These are phyloP conservation scores for Scytalidium sp. DNA, from an alignment of 2,329 filamentous ascomycete genomes.

Conservation along the genomic window DNA sequence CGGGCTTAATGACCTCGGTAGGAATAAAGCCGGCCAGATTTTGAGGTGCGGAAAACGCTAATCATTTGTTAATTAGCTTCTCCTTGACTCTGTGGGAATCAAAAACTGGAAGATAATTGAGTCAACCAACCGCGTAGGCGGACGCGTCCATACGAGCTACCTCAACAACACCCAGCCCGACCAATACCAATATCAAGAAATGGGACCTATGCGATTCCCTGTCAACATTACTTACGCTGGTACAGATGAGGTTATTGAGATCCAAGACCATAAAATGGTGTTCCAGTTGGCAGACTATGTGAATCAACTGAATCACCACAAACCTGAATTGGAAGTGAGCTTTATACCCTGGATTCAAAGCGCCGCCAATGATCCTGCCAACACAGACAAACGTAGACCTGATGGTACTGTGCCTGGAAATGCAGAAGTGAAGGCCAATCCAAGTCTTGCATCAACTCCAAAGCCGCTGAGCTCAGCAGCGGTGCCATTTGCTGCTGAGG, in stretches of 20 bases:
- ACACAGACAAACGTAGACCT: conserved; percentile 45
- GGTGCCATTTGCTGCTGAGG: conserved; percentile 20
- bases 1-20: conserved; percentile 58
- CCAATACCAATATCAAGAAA: conserved; percentile 66
- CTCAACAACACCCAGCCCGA: conserved; percentile 51
- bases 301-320: conserved; percentile 52
- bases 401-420: conserved; percentile 47
- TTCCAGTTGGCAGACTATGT: conserved; percentile 59
- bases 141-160: conserved; percentile 60
- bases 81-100: conserved; percentile 44
- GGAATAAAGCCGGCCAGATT: no score
- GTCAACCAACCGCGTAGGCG: conserved; percentile 55
- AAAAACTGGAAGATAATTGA: conserved; percentile 60
- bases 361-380: conserved; percentile 49
- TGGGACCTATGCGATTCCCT: conserved; percentile 65
- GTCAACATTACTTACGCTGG: conserved; percentile 41
- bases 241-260: conserved; percentile 50
- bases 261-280: conserved; percentile 60
- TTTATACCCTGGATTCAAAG: conserved; percentile 62
- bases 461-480: conserved; percentile 32
- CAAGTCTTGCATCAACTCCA: conserved; percentile 32
- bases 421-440: conserved; percentile 43
- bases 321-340: conserved; percentile 45
- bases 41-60: no score
- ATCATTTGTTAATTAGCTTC: no score